These are phyloP conservation scores for Tulasnella sp. DNA, from an alignment of 768 basidiomycete species.

Conservation along the genomic window DNA sequence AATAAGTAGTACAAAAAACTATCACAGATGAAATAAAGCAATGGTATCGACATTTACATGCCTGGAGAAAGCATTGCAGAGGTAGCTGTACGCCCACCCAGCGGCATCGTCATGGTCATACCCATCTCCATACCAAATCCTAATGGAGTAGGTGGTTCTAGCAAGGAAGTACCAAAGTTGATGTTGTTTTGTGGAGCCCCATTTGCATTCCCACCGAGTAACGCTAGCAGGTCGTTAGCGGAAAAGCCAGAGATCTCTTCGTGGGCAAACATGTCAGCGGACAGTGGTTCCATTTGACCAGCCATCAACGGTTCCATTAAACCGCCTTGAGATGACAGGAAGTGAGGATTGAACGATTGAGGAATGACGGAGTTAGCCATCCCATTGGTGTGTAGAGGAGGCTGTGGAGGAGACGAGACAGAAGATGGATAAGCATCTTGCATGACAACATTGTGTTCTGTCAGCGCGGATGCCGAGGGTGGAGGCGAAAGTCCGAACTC, in stretches of 20 bases:
- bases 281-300: constrained; percentile 7
- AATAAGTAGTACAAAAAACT: too few relatives aligned
- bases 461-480: not conserved
- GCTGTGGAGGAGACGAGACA: not conserved
- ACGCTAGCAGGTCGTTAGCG: constrained; percentile 4
- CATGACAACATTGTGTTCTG: too few relatives aligned
- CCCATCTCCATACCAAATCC: not conserved
- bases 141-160: constrained; percentile 2
- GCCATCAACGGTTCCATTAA: constrained; percentile 7
- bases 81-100: too few relatives aligned
- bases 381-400: not conserved
- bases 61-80: too few relatives aligned
- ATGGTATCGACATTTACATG: too few relatives aligned
- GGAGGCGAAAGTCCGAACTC: constrained; percentile 2
- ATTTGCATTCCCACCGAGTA: constrained; percentile 3
- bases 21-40: too few relatives aligned
- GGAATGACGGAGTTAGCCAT: not conserved
- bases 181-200: not conserved
- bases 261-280: constrained; percentile 11
- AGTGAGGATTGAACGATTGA: constrained; percentile 1
- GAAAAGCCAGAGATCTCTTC: constrained; percentile 1
- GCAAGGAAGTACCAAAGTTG: constrained; percentile 1
- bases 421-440: too few relatives aligned
- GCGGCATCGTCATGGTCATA: not conserved
- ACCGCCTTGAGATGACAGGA: not conserved